Conservation (phyloP, 768 basidiomycete genomes). For the Leucosporidium creatinivorum region DNA sequence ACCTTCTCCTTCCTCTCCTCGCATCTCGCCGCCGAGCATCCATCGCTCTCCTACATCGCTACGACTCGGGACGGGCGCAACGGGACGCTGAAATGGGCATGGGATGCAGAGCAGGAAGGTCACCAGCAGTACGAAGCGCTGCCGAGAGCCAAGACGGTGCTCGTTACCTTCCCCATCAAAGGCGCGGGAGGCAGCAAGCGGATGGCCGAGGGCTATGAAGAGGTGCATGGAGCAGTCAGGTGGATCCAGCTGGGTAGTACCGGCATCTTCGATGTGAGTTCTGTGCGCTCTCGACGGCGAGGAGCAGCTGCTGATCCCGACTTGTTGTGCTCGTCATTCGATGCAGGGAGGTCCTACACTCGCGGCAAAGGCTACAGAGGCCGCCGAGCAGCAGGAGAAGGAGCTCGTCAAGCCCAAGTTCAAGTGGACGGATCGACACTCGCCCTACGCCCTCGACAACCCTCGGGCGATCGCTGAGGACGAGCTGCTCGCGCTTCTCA, state of each 20-base stretch:
- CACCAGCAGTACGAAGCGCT: constrained; percentile 47
- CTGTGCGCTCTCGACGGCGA: background rate
- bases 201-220: constrained; percentile 49
- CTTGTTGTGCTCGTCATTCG: too few relatives aligned
- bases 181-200: constrained; percentile 47
- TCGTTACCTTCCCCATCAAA: constrained; percentile 44
- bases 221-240: constrained; percentile 41
- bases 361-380: background rate
- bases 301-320: background rate
- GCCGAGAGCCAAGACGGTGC: constrained; percentile 52
- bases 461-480: constrained; percentile 52
- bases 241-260: constrained; percentile 60
- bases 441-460: constrained; percentile 45
- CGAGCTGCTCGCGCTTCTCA: constrained; percentile 51
- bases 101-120: constrained; percentile 51
- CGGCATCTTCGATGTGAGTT: constrained; percentile 56
- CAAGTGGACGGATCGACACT: constrained; percentile 53
- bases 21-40: constrained; percentile 43
- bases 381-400: constrained; percentile 12
- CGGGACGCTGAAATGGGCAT: constrained; percentile 52
- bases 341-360: constrained; percentile 40
- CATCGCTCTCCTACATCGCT: constrained; percentile 35
- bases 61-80: constrained; percentile 53
- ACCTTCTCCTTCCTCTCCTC: constrained; percentile 56
- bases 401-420: background rate